A percentile compares a stretch with the other conserved stretches of the same genome.
Conservation (phyloP, 768 basidiomycete species). For the Suillus weaverae region DNA sequence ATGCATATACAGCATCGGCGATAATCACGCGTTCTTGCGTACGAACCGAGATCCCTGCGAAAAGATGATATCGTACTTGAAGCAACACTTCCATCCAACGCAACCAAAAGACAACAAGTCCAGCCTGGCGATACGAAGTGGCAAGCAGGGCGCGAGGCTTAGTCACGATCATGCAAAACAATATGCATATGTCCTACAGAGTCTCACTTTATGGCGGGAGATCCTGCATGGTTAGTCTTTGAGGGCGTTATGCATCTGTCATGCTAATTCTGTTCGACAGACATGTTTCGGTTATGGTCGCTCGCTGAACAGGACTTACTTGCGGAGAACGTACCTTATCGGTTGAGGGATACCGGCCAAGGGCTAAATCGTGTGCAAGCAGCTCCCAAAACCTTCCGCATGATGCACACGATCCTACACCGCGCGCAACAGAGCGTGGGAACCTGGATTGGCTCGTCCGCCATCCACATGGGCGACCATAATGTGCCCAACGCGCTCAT, state of each 20-base stretch:
- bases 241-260: slow-evolving; percentile 15
- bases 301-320: slow-evolving; percentile 80
- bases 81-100: slow-evolving; percentile 75
- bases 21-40: slow-evolving; percentile 86
- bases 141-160: slow-evolving; percentile 75
- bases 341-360: slow-evolving; percentile 85
- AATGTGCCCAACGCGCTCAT: slow-evolving; percentile 63
- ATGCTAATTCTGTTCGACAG: slow-evolving; percentile 35
- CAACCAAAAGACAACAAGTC: slow-evolving; percentile 61
- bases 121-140: slow-evolving; percentile 79
- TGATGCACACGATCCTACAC: slow-evolving; percentile 87
- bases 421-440: slow-evolving; percentile 82
- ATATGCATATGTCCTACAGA: slow-evolving; percentile 84
- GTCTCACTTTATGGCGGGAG: slow-evolving; percentile 84
- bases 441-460: slow-evolving; percentile 82
- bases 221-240: slow-evolving; percentile 66
- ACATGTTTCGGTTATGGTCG: slow-evolving; percentile 88
- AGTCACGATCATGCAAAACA: slow-evolving; percentile 86
- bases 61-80: slow-evolving; percentile 74
- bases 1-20: slow-evolving; percentile 85
- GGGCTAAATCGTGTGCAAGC: slow-evolving; percentile 89
- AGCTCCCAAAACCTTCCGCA: slow-evolving; percentile 83
- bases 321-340: slow-evolving; percentile 72
- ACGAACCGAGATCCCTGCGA: slow-evolving; percentile 89
- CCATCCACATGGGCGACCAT: slow-evolving; percentile 89